phyloP scores from a whole-genome alignment of 176 grass and related monocot species.

The Aechmea fasciata region DNA sequence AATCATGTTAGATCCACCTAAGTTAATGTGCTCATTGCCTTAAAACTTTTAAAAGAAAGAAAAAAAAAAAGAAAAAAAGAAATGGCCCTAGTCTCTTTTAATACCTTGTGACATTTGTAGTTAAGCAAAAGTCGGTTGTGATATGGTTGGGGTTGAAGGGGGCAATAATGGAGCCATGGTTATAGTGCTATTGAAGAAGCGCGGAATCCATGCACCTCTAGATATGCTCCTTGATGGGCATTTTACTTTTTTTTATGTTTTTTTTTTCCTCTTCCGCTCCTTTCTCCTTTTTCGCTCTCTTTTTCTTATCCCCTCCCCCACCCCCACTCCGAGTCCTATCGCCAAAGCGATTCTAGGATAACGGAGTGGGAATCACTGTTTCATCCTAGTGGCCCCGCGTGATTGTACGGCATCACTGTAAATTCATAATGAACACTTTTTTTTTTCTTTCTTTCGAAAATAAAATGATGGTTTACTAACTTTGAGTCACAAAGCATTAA shows the following conservation, averaged over 20 bases:
- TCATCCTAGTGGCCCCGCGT: not conserved
- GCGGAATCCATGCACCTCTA: slow-evolving; percentile 8
- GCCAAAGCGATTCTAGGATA: too few species aligned
- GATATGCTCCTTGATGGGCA: slow-evolving; percentile 2
- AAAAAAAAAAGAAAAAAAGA: too few species aligned
- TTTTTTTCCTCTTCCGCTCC: too few species aligned
- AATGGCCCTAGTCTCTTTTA: not conserved
- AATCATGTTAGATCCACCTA: not conserved
- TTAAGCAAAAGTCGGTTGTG: slow-evolving; percentile 6
- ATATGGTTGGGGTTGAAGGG: slow-evolving; percentile 10
- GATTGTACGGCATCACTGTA: not conserved
- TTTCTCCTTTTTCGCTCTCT: not conserved
- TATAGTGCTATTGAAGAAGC: not conserved
- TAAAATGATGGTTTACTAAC: not conserved
- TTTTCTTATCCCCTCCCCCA: not conserved
- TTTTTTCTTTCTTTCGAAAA: too few species aligned
- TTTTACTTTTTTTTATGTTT: not conserved
- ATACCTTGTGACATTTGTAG: not conserved
- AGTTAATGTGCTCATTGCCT: not conserved
- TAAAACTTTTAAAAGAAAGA: not conserved
- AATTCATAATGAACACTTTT: not conserved
- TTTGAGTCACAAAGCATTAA: slow-evolving; percentile 2
- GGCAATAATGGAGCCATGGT: slow-evolving; percentile 32
- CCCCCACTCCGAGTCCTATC: not conserved
- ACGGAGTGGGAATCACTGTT: not conserved